Evolutionary conservation across 306 rosid genomes (phyloP).

Genomic region (Geum urbanum): DNA sequence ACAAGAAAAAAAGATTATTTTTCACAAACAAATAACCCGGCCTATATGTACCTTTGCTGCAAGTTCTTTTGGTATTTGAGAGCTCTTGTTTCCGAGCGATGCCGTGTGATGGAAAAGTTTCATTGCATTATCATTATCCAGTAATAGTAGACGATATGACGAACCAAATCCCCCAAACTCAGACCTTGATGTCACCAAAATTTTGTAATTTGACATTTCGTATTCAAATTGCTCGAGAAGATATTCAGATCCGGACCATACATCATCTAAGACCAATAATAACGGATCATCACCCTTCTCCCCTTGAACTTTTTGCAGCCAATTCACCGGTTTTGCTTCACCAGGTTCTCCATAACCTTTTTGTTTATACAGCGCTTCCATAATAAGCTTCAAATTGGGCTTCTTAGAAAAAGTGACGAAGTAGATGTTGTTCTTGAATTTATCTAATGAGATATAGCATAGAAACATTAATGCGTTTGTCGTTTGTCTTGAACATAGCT

Average conservation of each 20-base stretch:
- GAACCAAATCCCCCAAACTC: conserved; percentile 24
- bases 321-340: conserved; percentile 25
- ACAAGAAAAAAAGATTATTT: too few relatives aligned
- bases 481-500: too few relatives aligned
- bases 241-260: not conserved
- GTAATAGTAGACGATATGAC: conserved; percentile 28
- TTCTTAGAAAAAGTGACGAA: conserved; percentile 35
- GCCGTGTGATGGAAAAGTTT: conserved; percentile 34
- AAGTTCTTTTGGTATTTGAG: conserved; percentile 21
- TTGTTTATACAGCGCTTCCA: conserved; percentile 30
- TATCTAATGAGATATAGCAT: conserved; percentile 19
- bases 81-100: conserved; percentile 18
- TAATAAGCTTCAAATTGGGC: conserved; percentile 30
- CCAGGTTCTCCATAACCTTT: not conserved
- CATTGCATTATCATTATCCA: conserved; percentile 33
- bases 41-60: conserved; percentile 51
- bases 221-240: conserved; percentile 36
- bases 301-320: conserved; percentile 20
- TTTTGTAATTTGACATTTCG: conserved; percentile 33
- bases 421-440: conserved; percentile 38
- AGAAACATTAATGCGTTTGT: too few relatives aligned
- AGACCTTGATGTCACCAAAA: conserved; percentile 11
- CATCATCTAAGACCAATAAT: conserved; percentile 6
- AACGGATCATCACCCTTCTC: not conserved
- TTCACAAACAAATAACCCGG: too few relatives aligned